Evolutionary conservation across 2,329 filamentous ascomycete species (phyloP).

Genomic region (Emmonsiellopsis sp.): DNA sequence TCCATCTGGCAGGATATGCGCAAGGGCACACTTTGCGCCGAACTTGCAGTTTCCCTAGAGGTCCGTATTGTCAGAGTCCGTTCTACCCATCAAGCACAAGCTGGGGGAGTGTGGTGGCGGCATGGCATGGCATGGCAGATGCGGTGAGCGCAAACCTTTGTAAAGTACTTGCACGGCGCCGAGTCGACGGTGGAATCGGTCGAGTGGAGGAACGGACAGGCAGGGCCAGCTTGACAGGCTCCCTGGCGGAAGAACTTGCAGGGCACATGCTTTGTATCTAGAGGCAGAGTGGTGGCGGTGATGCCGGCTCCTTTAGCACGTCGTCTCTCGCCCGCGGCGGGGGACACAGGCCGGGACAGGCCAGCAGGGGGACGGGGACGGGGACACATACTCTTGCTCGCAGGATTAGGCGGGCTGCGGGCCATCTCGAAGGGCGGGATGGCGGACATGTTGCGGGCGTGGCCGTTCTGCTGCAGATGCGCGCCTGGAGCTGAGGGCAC

Average conservation of each 20-base stretch:
- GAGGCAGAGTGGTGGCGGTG: background rate
- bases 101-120: background rate
- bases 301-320: background rate
- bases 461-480: conserved; percentile 25
- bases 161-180: conserved; percentile 93
- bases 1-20: conserved; percentile 89
- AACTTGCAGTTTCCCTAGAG: conserved; percentile 95
- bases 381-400: conserved; percentile 28
- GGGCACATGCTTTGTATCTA: conserved; percentile 92
- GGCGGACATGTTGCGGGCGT: conserved; percentile 31
- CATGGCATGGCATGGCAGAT: too few species aligned
- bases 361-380: background rate
- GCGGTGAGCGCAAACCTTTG: conserved; percentile 58
- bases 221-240: conserved; percentile 88
- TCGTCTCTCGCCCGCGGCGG: too few species aligned
- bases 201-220: conserved; percentile 94
- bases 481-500: conserved; percentile 23
- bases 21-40: conserved; percentile 92
- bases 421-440: conserved; percentile 32
- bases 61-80: background rate
- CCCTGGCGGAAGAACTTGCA: conserved; percentile 99
- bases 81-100: background rate
- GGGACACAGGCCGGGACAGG: too few species aligned
- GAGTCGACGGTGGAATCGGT: conserved; percentile 75
- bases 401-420: conserved; percentile 37